Evolutionary conservation across 129 eudicot species (phyloP), one percentile per base, ranked within the genome.

Genomic region (Artemisia annua): DNA sequence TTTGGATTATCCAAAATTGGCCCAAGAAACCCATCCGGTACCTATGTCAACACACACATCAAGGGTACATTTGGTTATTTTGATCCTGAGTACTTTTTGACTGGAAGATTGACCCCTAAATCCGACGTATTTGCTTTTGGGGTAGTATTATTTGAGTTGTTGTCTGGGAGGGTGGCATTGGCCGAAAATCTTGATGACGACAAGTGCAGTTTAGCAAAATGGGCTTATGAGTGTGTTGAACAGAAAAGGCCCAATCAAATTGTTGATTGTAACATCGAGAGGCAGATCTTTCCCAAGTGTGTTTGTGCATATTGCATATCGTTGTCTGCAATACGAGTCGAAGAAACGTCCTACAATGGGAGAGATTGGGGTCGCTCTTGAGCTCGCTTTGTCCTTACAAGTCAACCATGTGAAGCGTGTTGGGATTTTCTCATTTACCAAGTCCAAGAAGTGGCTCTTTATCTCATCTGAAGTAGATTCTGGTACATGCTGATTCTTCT

Each of bases 291-390:
- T 50, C n/a, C 77, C 19, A 22, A 69, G 32, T 61, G 69, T 48
- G 16, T 81, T 81, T 48, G n/a, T 64, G 46, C 28, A 61, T 22
- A 43, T 60, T 16, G 80, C 75, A 9, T 63, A 81, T 35, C 67
- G 53, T 22, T 81, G 84, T 48, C 69, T 82, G 57, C 67, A 66
- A 16, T 61, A 71, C 1, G 22, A 70, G 19, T 75, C 82, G 2
- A 72, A 77, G 52, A 77, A 53, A 63, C 78, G 82, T 43, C 79
- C 85, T 19, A 77, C 82, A 2, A 82, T 82, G 85, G 85, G 82
- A 55, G 75, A 82, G 63, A 74, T 82, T 13, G 79, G 72, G 32
- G 60, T 43, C 32, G 61, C 60, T 17, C 82, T 82, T 17, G 85
- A 75, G 77, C 52, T 24, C 39, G 52, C 78, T 71, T 59, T 77